Percentiles rank a stretch among this genome's conserved stretches.
Evolutionary conservation across 1,284 basidiomycete genomes (phyloP).

Genomic region (Neonothopanus nambi): DNA sequence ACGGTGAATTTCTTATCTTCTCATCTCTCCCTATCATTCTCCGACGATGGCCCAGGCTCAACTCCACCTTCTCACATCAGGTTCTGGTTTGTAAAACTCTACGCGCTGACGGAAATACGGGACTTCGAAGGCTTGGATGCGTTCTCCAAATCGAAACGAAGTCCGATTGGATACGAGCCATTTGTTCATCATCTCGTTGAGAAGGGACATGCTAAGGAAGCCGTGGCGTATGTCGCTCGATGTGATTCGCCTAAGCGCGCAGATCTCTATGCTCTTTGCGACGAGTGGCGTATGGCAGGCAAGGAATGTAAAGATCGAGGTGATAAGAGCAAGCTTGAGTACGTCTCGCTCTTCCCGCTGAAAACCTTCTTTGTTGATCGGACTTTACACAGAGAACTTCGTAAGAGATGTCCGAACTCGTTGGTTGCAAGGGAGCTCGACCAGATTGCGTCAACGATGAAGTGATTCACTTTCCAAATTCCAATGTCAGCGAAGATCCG

Average conservation of each 20-base stretch:
- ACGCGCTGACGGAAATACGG: conserved; percentile 72
- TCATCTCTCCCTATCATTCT: conserved; percentile 4
- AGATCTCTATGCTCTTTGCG: conserved; percentile 86
- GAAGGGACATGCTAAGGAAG: conserved; percentile 74
- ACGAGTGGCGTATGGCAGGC: conserved; percentile 86
- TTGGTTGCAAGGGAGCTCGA: conserved; percentile 80
- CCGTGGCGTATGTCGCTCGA: conserved; percentile 70
- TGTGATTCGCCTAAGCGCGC: conserved; percentile 84
- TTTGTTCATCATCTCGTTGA: conserved; percentile 83
- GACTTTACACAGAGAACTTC: conserved; percentile 54
- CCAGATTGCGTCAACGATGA: conserved; percentile 66
- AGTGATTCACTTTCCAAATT: too few species aligned
- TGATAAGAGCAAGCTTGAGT: conserved; percentile 83
- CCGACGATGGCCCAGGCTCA: background rate
- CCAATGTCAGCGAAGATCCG: too few species aligned
- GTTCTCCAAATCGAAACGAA: conserved; percentile 84
- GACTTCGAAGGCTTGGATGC: conserved; percentile 86
- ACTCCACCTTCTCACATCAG: conserved; percentile 38
- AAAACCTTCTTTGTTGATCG: background rate
- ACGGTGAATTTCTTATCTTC: conserved; percentile 67
- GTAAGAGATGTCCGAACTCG: conserved; percentile 73
- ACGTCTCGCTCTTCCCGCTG: conserved; percentile 35
- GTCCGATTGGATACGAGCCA: conserved; percentile 94
- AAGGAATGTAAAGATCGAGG: conserved; percentile 85
- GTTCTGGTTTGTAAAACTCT: conserved; percentile 91